Evolutionary conservation across 768 basidiomycete species (phyloP), one percentile per base, ranked within the genome.

Genomic region (Myochromella boudieri): DNA sequence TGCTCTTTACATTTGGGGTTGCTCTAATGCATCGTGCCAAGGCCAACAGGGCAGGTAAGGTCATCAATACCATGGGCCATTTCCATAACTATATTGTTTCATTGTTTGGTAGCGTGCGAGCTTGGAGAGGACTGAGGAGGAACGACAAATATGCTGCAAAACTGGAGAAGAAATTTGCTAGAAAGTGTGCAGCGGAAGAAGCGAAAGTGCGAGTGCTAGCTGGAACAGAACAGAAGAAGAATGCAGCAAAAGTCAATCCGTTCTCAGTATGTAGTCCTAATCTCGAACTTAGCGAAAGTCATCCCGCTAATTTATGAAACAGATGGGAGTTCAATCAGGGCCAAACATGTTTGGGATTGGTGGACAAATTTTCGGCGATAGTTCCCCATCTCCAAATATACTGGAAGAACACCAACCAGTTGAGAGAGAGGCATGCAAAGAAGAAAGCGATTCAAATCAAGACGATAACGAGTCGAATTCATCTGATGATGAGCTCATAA

Each of bases 1-100:
- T 42, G 87, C 84, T 3, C 68, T 94, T 37, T 94, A 93, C 56
- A 74, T 92, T 17, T 95, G 90, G 85, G 91, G 82, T 9, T 95
- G 92, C 58, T 71, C 87, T 2, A 72, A 76, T 27, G 65, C 76
- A 3, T 61, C 69, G 11, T 95, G 92, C 67, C 91, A 94, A 60
- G 72, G 77, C 44, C 84, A 86, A 65, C 69, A 75, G 17, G 89
- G 88, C 58, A 87, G 90, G 91, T 89, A 68, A 63, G 85, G 66
- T 38, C n/a, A n/a, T 36, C 33, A 28, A 11, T 41, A 27, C 41
- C 42, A 34, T 31, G 32, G 7, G 12, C 21, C 14, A 15, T 15
- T 44, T 46, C 45, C 46, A 48, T 38, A 48, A 22, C 24, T 33
- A 48, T 37, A 15, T 9, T 25, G 44, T 42, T 46, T 22, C 3